These are phyloP conservation scores for Eremothecium gossypii DNA, from an alignment of 1,139 yeast genomes.

Conservation along the genomic window DNA sequence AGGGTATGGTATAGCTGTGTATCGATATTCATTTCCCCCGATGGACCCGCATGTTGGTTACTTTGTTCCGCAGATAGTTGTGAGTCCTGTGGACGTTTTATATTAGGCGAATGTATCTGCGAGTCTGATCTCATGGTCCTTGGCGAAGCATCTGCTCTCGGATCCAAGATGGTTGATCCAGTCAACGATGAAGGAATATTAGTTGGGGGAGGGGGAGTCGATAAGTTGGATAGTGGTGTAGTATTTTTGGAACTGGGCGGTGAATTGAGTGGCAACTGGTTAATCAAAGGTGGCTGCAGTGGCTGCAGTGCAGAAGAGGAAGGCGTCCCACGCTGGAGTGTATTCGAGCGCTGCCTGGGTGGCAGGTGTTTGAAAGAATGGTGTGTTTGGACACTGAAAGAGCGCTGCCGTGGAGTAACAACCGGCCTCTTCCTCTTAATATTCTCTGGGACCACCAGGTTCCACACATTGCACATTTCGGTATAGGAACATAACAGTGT, in stretches of 20 bases:
- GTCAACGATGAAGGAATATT: slow-evolving; percentile 6
- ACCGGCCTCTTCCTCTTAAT: slow-evolving; percentile 10
- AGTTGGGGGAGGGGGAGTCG: slow-evolving; percentile 9
- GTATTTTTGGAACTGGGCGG: slow-evolving; percentile 4
- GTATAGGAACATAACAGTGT: slow-evolving; percentile 64
- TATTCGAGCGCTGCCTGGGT: slow-evolving; percentile 4
- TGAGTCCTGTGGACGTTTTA: slow-evolving; percentile 4
- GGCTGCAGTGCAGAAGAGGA: not conserved
- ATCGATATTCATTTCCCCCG: slow-evolving; percentile 48
- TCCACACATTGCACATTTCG: slow-evolving; percentile 70
- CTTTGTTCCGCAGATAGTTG: slow-evolving; percentile 15
- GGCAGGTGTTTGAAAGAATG: slow-evolving; percentile 7
- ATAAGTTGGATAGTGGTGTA: slow-evolving; percentile 7
- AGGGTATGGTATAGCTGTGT: slow-evolving; percentile 69
- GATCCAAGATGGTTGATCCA: slow-evolving; percentile 8
- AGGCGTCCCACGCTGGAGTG: slow-evolving; percentile 8
- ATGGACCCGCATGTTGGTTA: not conserved
- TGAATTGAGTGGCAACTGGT: slow-evolving; percentile 6
- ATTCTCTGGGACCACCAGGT: slow-evolving; percentile 37
- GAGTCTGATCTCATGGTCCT: slow-evolving; percentile 1
- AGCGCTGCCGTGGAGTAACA: slow-evolving; percentile 9
- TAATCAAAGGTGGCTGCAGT: slow-evolving; percentile 1
- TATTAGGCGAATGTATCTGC: slow-evolving; percentile 1
- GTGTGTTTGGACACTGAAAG: slow-evolving; percentile 3
- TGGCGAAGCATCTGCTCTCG: slow-evolving; percentile 7